These are phyloP conservation scores for Pulveroboletus sp. DNA, from an alignment of 768 basidiomycete species.

Conservation along the genomic window DNA sequence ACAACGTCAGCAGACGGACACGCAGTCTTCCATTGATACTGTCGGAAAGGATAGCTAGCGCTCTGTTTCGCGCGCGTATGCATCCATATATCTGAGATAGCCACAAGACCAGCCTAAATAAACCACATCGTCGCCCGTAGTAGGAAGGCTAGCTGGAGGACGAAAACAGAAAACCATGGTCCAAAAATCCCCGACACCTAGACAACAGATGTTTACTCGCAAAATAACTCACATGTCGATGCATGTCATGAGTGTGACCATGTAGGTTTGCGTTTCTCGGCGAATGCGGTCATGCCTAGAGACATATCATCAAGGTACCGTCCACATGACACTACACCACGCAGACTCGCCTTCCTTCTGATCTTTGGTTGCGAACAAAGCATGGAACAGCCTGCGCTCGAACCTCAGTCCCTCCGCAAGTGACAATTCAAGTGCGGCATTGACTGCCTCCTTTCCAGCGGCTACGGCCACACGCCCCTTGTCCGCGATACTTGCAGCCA, in stretches of 20 bases:
- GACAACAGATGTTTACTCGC: background rate
- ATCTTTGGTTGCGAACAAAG: constrained; percentile 87
- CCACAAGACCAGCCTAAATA: background rate
- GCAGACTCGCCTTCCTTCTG: constrained; percentile 82
- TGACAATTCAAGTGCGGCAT: constrained; percentile 82
- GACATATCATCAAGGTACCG: constrained; percentile 1
- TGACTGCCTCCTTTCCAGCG: constrained; percentile 91
- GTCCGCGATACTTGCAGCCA: constrained; percentile 73
- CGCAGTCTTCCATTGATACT: no score
- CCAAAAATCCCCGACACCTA: no score
- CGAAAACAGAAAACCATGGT: no score
- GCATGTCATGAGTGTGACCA: constrained; percentile 54
- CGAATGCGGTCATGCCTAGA: constrained; percentile 90
- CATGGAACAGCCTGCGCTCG: constrained; percentile 88
- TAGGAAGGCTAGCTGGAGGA: background rate
- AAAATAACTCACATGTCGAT: background rate
- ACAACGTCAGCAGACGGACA: no score
- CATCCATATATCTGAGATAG: background rate
- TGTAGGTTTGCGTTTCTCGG: constrained; percentile 84
- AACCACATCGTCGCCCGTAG: background rate
- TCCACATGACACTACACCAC: background rate
- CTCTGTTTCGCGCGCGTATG: background rate
- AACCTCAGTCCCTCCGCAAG: constrained; percentile 80
- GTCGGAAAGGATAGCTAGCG: no score
- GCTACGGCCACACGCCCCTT: constrained; percentile 81